Conservation (phyloP, 495 filamentous ascomycete genomes). For the Penicillium fimorum region DNA sequence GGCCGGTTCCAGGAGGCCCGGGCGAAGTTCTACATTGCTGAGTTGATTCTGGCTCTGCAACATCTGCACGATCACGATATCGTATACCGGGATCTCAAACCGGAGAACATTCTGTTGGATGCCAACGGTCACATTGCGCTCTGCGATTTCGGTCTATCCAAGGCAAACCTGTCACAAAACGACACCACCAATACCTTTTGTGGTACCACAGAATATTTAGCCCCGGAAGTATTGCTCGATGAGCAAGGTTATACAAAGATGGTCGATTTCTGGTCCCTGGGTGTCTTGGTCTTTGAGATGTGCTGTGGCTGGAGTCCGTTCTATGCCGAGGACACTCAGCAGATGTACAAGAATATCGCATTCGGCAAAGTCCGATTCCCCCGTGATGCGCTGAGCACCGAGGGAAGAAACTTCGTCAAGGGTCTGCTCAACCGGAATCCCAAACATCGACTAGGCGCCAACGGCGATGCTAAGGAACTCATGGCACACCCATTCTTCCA, state of each 20-base stretch:
- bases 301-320: conserved; percentile 99
- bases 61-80: conserved; percentile 97
- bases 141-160: conserved; percentile 90
- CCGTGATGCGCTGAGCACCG: conserved; percentile 85
- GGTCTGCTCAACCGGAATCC: conserved; percentile 95
- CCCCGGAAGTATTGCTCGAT: conserved; percentile 91
- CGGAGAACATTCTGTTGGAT: conserved; percentile 81
- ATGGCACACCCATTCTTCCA: conserved; percentile 92
- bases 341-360: conserved; percentile 99
- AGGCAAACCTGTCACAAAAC: conserved; percentile 93
- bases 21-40: conserved; percentile 98
- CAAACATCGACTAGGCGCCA: conserved; percentile 89
- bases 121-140: conserved; percentile 83
- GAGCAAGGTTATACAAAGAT: conserved; percentile 99
- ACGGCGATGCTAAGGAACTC: conserved; percentile 88
- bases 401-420: conserved; percentile 97
- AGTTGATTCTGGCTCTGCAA: conserved; percentile 91
- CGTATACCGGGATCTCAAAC: conserved; percentile 90
- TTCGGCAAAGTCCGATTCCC: conserved; percentile 98
- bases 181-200: conserved; percentile 99
- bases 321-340: conserved; percentile 97
- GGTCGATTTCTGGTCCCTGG: conserved; percentile 99
- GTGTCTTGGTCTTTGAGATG: conserved; percentile 98
- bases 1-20: conserved; percentile 92
- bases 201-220: conserved; percentile 96